Evolutionary conservation across 1,284 basidiomycete genomes (phyloP), one percentile per base, ranked within the genome.

Genomic region (Rhodofomes roseus): DNA sequence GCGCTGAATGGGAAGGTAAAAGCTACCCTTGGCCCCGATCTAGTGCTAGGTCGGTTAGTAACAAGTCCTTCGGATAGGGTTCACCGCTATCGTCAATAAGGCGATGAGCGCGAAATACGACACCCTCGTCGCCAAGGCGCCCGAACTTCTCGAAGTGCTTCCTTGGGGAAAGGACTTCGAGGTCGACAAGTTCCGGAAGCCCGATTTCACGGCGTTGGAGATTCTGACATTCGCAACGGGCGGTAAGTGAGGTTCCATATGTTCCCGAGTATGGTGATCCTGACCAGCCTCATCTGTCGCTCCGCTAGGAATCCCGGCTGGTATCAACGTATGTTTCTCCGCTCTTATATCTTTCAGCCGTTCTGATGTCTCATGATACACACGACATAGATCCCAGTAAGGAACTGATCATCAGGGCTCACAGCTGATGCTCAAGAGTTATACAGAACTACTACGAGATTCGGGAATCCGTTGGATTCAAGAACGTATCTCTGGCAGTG

Each of bases 1-100:
- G 90, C 56, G 92, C 92, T 0, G 92, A 94, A 71, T 94, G 91
- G 90, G 91, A 94, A 82, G 92, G 89, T 83, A 40, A 29, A 64
- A 56, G 6, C 31, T 18, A 12, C 14, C 9, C 60, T 27, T 18
- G 6, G 6, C 23, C n/a, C n/a, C 25, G 8, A 8, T 29, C 12
- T 27, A 25, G 2, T 51, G 6, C 16, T 25, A 29, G 46, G 23
- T 40, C 41, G 18, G 29, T 31, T 23, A 4, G 14, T 22, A 6
- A 40, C 25, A 22, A 12, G 16, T 12, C 4, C 20, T 36, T 18
- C 27, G 36, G 41, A 25, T 50, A 90, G 88, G 91, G 37, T 95
- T 95, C 72, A 92, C 91, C 31, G 92, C 92, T 5, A 88, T 93
- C 64, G 93, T 95, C 54, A 85, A 94, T 77, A 94, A 94, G 74